Conservation (phyloP, 2,329 filamentous ascomycete genomes). For the Pseudocercospora eumusae region DNA sequence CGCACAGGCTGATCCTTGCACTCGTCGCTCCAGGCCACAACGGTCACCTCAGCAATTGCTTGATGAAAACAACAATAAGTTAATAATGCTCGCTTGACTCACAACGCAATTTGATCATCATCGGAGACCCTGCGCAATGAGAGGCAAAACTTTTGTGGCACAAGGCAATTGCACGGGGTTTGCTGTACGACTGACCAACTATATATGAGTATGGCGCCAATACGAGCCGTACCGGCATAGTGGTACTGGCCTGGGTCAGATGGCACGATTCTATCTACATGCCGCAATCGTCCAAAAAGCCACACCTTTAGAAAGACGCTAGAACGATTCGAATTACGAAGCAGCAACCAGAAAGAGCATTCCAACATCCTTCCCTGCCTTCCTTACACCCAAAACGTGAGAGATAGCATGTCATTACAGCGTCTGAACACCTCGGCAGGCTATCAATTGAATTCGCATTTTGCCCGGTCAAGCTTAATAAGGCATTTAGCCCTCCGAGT, state of each 20-base stretch:
- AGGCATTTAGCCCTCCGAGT: too few species aligned
- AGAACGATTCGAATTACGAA: neutral
- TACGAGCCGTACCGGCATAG: neutral
- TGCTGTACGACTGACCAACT: neutral
- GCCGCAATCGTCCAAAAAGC: neutral
- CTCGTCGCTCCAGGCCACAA: neutral
- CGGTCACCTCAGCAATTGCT: neutral
- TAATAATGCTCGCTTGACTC: too few species aligned
- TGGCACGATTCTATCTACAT: neutral
- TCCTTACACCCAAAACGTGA: neutral
- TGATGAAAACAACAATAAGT: too few species aligned
- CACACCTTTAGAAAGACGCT: neutral
- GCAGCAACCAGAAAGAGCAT: neutral
- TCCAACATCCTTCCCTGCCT: neutral
- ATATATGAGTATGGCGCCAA: too few species aligned
- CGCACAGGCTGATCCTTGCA: constrained; percentile 2
- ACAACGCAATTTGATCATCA: too few species aligned
- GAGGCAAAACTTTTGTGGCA: neutral
- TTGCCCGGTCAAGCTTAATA: too few species aligned
- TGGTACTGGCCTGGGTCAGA: neutral
- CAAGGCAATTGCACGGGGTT: neutral
- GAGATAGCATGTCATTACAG: neutral
- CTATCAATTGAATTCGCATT: too few species aligned
- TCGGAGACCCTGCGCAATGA: too few species aligned
- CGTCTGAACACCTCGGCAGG: too few species aligned